Percentiles rank a stretch among this genome's conserved stretches.
Evolutionary conservation across 1,139 yeast genomes (phyloP).

Genomic region (Zygoascus meyerae): DNA sequence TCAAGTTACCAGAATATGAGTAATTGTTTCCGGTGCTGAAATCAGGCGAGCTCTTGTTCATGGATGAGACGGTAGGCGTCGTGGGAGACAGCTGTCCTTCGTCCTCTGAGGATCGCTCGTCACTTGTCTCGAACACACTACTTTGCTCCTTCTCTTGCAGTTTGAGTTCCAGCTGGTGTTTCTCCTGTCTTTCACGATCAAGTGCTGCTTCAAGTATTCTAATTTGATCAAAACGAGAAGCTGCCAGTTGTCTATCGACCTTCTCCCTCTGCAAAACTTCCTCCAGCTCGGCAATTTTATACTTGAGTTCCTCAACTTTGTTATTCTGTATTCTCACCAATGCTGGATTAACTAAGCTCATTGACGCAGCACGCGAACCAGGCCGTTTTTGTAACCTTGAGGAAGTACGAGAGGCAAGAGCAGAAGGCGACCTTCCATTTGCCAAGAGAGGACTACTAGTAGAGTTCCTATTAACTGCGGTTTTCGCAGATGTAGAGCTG

Average conservation of each 20-base stretch:
- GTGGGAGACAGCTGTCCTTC: not conserved
- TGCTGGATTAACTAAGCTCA: conserved; percentile 11
- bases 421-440: not conserved
- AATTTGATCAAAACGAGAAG: conserved; percentile 23
- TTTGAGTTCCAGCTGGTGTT: conserved; percentile 1
- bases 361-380: conserved; percentile 5
- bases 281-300: conserved; percentile 29
- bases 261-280: conserved; percentile 27
- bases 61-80: not conserved
- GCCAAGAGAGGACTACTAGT: not conserved
- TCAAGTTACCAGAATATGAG: not conserved
- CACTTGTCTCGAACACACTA: conserved; percentile 3
- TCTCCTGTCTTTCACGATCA: conserved; percentile 21
- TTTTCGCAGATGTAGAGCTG: not conserved
- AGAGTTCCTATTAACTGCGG: not conserved
- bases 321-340: conserved; percentile 12
- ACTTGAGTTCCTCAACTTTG: conserved; percentile 29
- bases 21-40: not conserved
- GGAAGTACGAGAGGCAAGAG: not conserved
- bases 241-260: conserved; percentile 25
- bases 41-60: not conserved
- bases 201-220: conserved; percentile 23
- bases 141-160: not conserved
- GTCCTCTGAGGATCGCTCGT: conserved; percentile 6
- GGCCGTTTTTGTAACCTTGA: conserved; percentile 2